Evolutionary conservation across 345 rosid species (phyloP).

Genomic region (Chamaenerion angustifolium): DNA sequence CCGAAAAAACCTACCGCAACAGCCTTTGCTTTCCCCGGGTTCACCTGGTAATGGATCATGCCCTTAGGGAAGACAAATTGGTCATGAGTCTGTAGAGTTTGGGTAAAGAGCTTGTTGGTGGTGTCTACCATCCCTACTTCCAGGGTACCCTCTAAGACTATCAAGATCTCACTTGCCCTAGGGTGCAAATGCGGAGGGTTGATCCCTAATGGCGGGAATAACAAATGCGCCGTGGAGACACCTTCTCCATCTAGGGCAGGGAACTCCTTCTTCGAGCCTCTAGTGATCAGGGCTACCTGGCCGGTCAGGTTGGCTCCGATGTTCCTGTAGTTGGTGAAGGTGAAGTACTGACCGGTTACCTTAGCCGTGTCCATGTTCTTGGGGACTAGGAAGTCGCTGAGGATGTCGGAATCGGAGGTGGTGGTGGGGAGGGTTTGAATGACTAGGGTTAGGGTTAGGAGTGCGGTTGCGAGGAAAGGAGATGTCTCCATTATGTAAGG

Average conservation of each 20-base stretch:
- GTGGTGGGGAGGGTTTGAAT: background rate
- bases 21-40: slow-evolving; percentile 4
- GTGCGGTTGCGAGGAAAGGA: background rate
- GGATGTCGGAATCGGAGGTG: slow-evolving; percentile 2
- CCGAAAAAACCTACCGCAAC: slow-evolving; percentile 11
- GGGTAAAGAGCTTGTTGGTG: slow-evolving; percentile 9
- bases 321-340: slow-evolving; percentile 1
- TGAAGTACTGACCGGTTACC: background rate
- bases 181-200: slow-evolving; percentile 2
- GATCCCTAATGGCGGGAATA: slow-evolving; percentile 2
- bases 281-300: background rate
- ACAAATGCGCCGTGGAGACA: background rate
- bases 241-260: background rate
- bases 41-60: slow-evolving; percentile 16
- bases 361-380: background rate
- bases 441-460: background rate
- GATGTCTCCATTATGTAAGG: background rate
- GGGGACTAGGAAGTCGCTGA: background rate
- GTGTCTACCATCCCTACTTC: slow-evolving; percentile 8
- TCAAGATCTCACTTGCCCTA: background rate
- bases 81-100: slow-evolving; percentile 12
- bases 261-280: slow-evolving; percentile 1
- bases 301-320: slow-evolving; percentile 1
- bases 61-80: slow-evolving; percentile 23
- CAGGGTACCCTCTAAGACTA: slow-evolving; percentile 2